Evolutionary conservation across 768 basidiomycete species (phyloP).

Genomic region (Leucosporidium scottii): DNA sequence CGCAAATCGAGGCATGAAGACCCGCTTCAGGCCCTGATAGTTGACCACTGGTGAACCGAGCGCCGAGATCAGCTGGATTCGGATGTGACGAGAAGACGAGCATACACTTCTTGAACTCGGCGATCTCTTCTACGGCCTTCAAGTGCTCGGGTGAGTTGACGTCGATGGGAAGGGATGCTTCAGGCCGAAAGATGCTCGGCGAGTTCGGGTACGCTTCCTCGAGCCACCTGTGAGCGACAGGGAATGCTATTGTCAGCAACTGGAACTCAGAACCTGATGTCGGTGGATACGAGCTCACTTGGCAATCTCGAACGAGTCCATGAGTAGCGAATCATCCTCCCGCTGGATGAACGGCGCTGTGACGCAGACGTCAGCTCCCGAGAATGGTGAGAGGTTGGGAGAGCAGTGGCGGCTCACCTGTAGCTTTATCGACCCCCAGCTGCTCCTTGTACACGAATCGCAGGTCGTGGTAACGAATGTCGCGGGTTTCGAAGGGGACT

Average conservation of each 20-base stretch:
- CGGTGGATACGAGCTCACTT: not conserved
- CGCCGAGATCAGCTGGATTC: too few relatives aligned
- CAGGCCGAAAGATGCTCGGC: not conserved
- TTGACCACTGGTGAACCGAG: too few relatives aligned
- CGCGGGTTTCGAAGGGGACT: not conserved
- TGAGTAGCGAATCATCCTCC: not conserved
- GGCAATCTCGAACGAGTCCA: not conserved
- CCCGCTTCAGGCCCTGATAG: too few relatives aligned
- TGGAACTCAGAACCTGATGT: not conserved
- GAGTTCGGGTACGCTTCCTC: not conserved
- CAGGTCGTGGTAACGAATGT: not conserved
- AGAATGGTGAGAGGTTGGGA: not conserved
- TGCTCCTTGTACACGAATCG: not conserved
- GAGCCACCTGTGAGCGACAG: not conserved
- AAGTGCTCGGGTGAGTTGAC: not conserved
- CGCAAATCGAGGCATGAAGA: too few relatives aligned
- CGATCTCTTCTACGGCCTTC: not conserved
- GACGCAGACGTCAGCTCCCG: not conserved
- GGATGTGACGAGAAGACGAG: not conserved
- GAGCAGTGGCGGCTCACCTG: not conserved
- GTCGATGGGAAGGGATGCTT: not conserved
- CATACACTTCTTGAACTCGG: not conserved
- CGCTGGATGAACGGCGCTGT: not conserved
- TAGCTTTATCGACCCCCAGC: not conserved
- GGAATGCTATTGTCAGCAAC: too few relatives aligned